Base-by-base conservation (phyloP, 2,329 filamentous ascomycete species). In the Ophiostoma sp. region DNA sequence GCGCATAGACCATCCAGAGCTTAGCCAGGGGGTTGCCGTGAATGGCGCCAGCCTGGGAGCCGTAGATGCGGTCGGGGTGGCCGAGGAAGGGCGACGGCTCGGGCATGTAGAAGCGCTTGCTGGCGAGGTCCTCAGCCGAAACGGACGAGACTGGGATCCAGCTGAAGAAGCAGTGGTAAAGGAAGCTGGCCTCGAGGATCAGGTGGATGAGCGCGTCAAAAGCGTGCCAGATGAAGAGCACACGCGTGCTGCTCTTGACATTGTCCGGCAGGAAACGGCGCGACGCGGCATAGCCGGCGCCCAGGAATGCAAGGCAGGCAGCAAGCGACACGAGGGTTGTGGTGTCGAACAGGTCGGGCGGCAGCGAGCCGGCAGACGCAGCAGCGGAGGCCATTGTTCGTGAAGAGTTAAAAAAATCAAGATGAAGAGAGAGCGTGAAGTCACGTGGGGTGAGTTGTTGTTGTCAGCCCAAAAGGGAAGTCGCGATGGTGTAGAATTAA, bases 141-240 rank as follows among this genome's bases (percentile, higher is more conserved):
- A 84, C 76, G 68, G 78, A 74, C 28, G 79, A 78, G 17, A 82
- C 75, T 4, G 83, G 80, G 8, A 85, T 78, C 80, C 82, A 86
- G 11, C 84, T 85, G 87, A 94, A 95, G 87, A 98, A 97, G 85
- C 93, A 97, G 84, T 97, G 93, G 86, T 94, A 98, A 31, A 98
- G 89, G 82, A 94, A 98, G 79, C 90, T 92, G 71, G 94, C 95
- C 84, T 98, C 95, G 80, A 98, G 92, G 81, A 94, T 86, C 82
- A 97, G 90, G 84, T 99, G 96, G 79, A 95, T 95, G 59, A 98
- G 87, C 42, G 93, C 93, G 82, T 98, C 95, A 83, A 97, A 97
- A 50, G 93, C 88, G 84, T 98, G 95, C 95, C 95, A 98, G 83
- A 97, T 88, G 87, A 97, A 97, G 76, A 98, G 90, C 80, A 93